These are phyloP conservation scores for Salicornia ramosissima DNA, from an alignment of 148 eudicot species.

Conservation along the genomic window DNA sequence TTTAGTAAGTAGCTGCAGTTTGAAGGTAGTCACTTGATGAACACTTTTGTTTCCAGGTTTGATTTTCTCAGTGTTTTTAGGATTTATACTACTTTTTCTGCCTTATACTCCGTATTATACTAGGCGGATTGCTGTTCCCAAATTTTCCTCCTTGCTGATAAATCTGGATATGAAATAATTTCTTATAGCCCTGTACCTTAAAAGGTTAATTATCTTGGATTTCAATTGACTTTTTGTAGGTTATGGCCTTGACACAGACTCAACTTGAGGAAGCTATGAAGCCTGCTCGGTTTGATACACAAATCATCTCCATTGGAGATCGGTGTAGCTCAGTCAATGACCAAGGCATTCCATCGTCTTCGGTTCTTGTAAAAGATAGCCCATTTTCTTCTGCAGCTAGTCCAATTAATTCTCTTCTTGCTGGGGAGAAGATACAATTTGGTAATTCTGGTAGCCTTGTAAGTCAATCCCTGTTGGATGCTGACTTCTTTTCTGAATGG, in stretches of 20 bases:
- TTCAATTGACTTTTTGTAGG: constrained; percentile 37
- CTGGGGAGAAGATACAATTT: constrained; percentile 97
- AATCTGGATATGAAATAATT: background rate
- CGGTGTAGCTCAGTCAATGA: constrained; percentile 39
- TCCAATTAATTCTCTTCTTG: constrained; percentile 85
- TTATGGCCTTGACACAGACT: constrained; percentile 79
- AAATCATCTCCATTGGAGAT: constrained; percentile 39
- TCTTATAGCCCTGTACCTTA: no score
- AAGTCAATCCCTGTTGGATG: background rate
- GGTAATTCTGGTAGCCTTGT: constrained; percentile 42
- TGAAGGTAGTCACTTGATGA: no score
- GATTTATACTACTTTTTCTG: no score
- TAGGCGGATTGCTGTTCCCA: background rate
- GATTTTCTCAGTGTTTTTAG: no score
- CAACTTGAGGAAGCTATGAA: constrained; percentile 93
- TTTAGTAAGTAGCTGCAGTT: no score
- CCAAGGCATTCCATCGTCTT: constrained; percentile 47
- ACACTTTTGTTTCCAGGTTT: no score
- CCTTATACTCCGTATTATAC: background rate
- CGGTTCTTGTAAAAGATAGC: constrained; percentile 50
- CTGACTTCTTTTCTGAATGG: constrained; percentile 14
- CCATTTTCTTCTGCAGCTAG: constrained; percentile 56
- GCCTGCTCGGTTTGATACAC: constrained; percentile 55
- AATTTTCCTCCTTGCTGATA: background rate
- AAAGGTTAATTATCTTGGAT: no score